Evolutionary conservation across 1,139 yeast species (phyloP).

Genomic region (Candida sp.): DNA sequence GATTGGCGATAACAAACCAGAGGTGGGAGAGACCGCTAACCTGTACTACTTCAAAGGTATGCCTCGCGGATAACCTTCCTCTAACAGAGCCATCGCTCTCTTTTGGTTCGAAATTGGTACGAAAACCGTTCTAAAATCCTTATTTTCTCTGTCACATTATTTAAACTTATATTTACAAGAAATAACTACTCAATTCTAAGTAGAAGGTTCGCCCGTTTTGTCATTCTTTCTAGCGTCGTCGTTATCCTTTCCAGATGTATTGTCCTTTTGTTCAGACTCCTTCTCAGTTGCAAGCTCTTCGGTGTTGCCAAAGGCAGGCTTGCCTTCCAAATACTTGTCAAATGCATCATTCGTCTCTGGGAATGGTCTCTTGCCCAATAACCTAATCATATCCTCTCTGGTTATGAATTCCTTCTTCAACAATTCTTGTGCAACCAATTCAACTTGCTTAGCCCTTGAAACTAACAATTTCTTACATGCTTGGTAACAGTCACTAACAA

Average conservation of each 20-base stretch:
- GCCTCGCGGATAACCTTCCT: too few species aligned
- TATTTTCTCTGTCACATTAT: too few species aligned
- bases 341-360: constrained; percentile 92
- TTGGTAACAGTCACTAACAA: constrained; percentile 78
- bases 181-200: neutral
- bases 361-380: constrained; percentile 90
- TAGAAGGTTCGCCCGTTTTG: too few species aligned
- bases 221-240: too few species aligned
- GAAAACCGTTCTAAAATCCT: too few species aligned
- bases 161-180: constrained; percentile 1
- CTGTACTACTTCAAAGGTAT: too few species aligned
- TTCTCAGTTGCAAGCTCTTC: constrained; percentile 26
- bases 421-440: constrained; percentile 84
- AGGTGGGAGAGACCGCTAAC: too few species aligned
- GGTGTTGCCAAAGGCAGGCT: constrained; percentile 40
- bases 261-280: too few species aligned
- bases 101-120: too few species aligned
- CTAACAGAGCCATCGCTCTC: too few species aligned
- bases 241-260: neutral
- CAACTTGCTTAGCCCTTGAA: constrained; percentile 78
- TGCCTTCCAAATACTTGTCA: constrained; percentile 72
- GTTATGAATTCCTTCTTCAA: constrained; percentile 85
- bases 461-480: constrained; percentile 69
- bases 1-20: too few species aligned
- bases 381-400: constrained; percentile 87